A percentile compares a stretch with the other conserved stretches of the same genome.
Conservation (phyloP, 176 grass and related monocot genomes). For the Puya raimondii region DNA sequence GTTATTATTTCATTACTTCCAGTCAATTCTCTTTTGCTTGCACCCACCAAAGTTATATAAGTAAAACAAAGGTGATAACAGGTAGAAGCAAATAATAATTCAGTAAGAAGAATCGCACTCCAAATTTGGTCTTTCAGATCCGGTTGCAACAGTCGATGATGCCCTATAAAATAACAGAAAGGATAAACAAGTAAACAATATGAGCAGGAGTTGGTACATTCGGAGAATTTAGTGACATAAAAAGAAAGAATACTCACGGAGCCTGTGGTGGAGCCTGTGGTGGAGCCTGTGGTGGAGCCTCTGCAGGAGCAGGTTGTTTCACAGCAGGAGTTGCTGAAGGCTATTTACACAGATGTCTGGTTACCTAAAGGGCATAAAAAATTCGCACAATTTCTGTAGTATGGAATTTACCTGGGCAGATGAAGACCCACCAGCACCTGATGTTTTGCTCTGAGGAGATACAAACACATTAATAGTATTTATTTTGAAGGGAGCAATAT, state of each 20-base stretch:
- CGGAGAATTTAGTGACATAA: constrained; percentile 12
- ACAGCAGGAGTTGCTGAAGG: constrained; percentile 37
- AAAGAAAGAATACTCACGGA: constrained; percentile 34
- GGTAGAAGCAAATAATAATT: constrained; percentile 7
- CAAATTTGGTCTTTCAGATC: constrained; percentile 32
- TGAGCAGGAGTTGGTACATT: background rate
- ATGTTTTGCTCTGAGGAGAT: constrained; percentile 58
- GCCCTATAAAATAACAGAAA: constrained; percentile 33
- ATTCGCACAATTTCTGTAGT: background rate
- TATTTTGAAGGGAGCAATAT: background rate
- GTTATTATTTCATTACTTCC: background rate
- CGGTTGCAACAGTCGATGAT: constrained; percentile 23
- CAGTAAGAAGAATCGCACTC: constrained; percentile 31
- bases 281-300: constrained; percentile 37
- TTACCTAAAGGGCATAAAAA: background rate
- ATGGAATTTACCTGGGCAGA: constrained; percentile 53
- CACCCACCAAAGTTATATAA: background rate
- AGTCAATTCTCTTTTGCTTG: background rate
- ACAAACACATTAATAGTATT: background rate
- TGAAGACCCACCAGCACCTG: constrained; percentile 57
- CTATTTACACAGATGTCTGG: constrained; percentile 38
- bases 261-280: constrained; percentile 41
- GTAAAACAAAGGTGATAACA: background rate
- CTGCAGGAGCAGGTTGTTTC: constrained; percentile 34
- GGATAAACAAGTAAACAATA: background rate